Percentiles rank a stretch among this genome's conserved stretches.
phyloP scores from a whole-genome alignment of 805 yeast species.

The Lipomyces kockii region DNA sequence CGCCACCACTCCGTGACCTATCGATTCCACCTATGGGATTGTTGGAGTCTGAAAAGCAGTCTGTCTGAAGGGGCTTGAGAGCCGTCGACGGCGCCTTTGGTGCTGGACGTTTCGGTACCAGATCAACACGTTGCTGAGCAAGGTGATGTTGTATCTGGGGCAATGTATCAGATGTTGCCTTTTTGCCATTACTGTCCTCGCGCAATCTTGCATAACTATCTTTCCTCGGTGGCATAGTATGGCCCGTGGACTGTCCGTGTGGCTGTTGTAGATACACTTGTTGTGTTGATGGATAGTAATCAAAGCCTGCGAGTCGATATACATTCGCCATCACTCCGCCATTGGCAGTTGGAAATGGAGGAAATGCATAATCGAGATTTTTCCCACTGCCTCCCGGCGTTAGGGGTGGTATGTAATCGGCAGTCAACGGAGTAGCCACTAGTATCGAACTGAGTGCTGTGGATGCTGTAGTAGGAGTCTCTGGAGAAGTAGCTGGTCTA shows the following conservation, averaged over 20 bases:
- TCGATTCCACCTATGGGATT: background rate
- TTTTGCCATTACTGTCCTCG: background rate
- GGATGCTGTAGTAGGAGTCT: background rate
- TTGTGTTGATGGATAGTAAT: constrained; percentile 39
- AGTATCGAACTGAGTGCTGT: background rate
- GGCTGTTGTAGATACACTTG: background rate
- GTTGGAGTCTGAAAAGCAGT: background rate
- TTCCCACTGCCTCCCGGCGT: constrained; percentile 3
- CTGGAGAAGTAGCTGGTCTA: background rate
- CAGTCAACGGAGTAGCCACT: background rate
- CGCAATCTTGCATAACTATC: background rate
- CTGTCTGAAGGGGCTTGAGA: background rate
- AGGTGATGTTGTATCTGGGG: background rate
- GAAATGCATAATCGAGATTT: constrained; percentile 48
- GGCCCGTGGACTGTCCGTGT: background rate
- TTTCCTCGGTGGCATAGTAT: background rate
- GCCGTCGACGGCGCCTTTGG: background rate
- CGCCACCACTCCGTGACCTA: background rate
- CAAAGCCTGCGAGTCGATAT: constrained; percentile 52
- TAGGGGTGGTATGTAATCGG: background rate
- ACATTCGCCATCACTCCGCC: constrained; percentile 42
- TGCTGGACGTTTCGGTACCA: constrained; percentile 1
- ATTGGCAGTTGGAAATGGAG: constrained; percentile 47
- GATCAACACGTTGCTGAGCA: background rate
- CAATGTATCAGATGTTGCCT: background rate